Conservation (phyloP, 139 green algal species). For the Nannochloris sp. region DNA sequence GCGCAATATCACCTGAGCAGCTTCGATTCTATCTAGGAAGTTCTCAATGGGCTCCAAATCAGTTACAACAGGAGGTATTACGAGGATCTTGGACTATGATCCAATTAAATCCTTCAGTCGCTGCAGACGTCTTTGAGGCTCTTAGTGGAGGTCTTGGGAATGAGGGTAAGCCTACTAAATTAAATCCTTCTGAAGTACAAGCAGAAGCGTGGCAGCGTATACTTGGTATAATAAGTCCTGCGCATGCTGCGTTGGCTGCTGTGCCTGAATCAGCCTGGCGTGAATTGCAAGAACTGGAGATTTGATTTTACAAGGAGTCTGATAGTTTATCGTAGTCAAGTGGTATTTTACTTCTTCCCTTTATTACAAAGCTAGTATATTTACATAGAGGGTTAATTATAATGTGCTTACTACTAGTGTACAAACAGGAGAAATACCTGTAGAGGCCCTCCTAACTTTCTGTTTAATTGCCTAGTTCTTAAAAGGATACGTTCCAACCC, state of each 20-base stretch:
- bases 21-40: constrained; percentile 5
- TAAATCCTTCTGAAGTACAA: too few species aligned
- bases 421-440: neutral
- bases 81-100: constrained; percentile 9
- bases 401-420: too few species aligned
- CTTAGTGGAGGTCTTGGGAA: too few species aligned
- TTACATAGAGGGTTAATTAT: too few species aligned
- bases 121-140: too few species aligned
- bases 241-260: neutral
- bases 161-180: too few species aligned
- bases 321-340: too few species aligned
- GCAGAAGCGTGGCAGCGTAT: neutral
- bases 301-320: neutral
- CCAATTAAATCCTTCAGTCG: too few species aligned
- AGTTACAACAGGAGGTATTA: constrained; percentile 10
- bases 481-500: neutral
- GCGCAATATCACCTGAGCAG: too few species aligned
- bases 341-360: too few species aligned
- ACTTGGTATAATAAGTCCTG: neutral
- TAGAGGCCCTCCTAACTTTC: neutral
- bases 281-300: neutral
- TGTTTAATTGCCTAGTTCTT: neutral
- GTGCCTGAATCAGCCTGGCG: neutral
- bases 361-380: too few species aligned
- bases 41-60: neutral